phyloP scores from a whole-genome alignment of 2,329 filamentous ascomycete genomes.

The Pseudocercospora cruenta region DNA sequence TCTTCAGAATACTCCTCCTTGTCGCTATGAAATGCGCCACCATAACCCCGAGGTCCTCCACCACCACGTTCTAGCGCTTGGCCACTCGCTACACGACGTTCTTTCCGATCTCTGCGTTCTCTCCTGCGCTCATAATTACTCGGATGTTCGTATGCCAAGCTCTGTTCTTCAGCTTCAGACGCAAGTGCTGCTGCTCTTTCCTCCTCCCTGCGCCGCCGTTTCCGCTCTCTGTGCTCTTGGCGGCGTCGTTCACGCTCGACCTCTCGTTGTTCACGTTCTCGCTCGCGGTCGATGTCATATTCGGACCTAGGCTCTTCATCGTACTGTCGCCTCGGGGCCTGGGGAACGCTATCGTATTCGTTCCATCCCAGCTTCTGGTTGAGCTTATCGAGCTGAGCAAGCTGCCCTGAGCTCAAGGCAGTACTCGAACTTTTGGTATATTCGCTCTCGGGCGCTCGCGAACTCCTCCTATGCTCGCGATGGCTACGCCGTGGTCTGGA shows the following conservation, averaged over 20 bases:
- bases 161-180: slow-evolving; percentile 36
- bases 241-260: slow-evolving; percentile 33
- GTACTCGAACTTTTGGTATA: slow-evolving; percentile 38
- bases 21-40: slow-evolving; percentile 37
- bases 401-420: slow-evolving; percentile 58
- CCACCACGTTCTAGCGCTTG: slow-evolving; percentile 46
- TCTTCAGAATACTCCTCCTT: slow-evolving; percentile 46
- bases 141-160: slow-evolving; percentile 31
- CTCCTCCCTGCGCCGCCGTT: slow-evolving; percentile 49
- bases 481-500: background rate
- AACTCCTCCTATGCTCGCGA: slow-evolving; percentile 1
- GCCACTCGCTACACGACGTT: slow-evolving; percentile 51
- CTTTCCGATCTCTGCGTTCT: slow-evolving; percentile 35
- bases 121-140: slow-evolving; percentile 29
- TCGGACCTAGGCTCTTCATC: slow-evolving; percentile 35
- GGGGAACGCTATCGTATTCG: slow-evolving; percentile 54
- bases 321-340: slow-evolving; percentile 40
- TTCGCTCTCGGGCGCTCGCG: slow-evolving; percentile 16
- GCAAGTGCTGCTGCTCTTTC: slow-evolving; percentile 39
- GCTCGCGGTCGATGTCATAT: slow-evolving; percentile 34
- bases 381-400: slow-evolving; percentile 67
- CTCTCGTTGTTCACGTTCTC: slow-evolving; percentile 44
- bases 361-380: slow-evolving; percentile 59
- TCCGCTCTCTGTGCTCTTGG: slow-evolving; percentile 39
- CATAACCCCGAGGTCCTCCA: slow-evolving; percentile 27